Evolutionary conservation across 2,329 filamentous ascomycete genomes (phyloP), one percentile per base, ranked within the genome.

Genomic region (Coniochaeta pulveracea): DNA sequence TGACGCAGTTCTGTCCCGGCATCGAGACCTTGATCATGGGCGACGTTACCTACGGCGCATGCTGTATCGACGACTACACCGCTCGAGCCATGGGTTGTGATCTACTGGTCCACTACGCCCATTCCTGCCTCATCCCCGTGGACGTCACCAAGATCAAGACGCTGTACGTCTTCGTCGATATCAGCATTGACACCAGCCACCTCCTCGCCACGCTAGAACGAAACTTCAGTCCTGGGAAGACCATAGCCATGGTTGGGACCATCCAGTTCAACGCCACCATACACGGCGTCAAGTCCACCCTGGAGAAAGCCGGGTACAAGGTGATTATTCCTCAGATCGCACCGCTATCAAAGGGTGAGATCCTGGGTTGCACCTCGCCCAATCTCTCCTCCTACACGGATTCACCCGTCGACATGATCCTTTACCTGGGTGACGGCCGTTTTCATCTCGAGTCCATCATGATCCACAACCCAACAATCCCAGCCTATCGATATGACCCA

Each of bases 241-340:
- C 80, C 1, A 78, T 98, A 37, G 91, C 91, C 5, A 72, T 95
- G 45, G 89, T 98, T 11, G 89, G 91, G 30, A 98, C 91, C 0
- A 98, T 98, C 45, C 91, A 98, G 55, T 98, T 98, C 69, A 98
- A 98, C 58, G 85, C 88, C 22, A 95, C 91, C 0, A 80, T 98
- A 19, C 91, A 98, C 57, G 85, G 84, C 11, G 76, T 93, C 10
- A 76, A 78, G 41, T 69, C 78, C 19, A 71, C 76, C 11, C 72
- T 98, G 6, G 84, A 93, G 45, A 76, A 73, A 26, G 84, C 85
- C 10, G 91, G 91, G 11, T 95, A 89, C 65, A 75, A 71, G 37
- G 72, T 96, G 21, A 53, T 94, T 16, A 80, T 96, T 19, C 91
- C 91, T 0, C 91, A 98, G 56, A 94, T 95, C 42, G 78, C 83